phyloP scores from a whole-genome alignment of 2,329 filamentous ascomycete genomes.

The Parastagonospora nodorum region DNA sequence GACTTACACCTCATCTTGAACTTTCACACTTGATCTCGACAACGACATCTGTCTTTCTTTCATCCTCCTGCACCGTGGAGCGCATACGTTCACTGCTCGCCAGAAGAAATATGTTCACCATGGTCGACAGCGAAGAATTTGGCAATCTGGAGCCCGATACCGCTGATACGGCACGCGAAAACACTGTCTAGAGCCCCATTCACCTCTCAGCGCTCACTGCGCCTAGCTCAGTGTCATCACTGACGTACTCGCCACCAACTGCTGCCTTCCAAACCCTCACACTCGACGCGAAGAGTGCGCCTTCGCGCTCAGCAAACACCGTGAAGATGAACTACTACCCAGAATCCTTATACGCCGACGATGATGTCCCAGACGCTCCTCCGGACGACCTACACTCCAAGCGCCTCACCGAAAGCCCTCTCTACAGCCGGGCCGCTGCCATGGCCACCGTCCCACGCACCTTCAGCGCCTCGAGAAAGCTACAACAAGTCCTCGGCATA shows the following conservation, averaged over 20 bases:
- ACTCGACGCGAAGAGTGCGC: not conserved
- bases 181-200: slow-evolving; percentile 3
- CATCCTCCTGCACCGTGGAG: not conserved
- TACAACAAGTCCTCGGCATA: slow-evolving; percentile 20
- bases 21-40: no score
- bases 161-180: not conserved
- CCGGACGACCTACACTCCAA: slow-evolving; percentile 4
- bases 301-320: not conserved
- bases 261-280: not conserved
- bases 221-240: not conserved
- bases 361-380: not conserved
- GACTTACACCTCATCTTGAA: no score
- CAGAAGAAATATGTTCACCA: not conserved
- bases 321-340: not conserved
- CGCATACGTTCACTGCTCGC: not conserved
- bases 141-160: not conserved
- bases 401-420: not conserved
- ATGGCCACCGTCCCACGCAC: slow-evolving; percentile 2
- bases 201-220: not conserved
- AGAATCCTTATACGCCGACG: not conserved
- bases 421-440: slow-evolving; percentile 1
- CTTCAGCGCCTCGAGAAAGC: slow-evolving; percentile 5
- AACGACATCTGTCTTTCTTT: no score
- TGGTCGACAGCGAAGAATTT: not conserved
- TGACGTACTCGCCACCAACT: slow-evolving; percentile 1